These are phyloP conservation scores for Pichia sp. DNA, from an alignment of 1,139 yeast genomes.

Conservation along the genomic window DNA sequence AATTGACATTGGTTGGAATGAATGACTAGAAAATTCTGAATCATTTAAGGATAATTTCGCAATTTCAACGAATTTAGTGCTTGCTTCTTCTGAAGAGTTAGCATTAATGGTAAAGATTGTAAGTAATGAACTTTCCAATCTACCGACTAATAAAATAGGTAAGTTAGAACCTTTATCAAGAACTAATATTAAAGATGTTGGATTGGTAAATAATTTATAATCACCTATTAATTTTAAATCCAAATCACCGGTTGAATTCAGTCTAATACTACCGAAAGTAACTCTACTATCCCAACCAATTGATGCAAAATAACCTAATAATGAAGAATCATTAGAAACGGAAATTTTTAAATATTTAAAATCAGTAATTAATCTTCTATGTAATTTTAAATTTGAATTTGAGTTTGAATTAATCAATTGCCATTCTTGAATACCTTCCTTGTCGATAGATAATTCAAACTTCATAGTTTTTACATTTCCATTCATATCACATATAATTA, in stretches of 20 bases:
- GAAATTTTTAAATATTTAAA: slow-evolving; percentile 29
- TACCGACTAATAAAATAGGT: slow-evolving; percentile 47
- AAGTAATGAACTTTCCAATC: slow-evolving; percentile 54
- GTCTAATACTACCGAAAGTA: slow-evolving; percentile 35
- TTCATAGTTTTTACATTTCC: slow-evolving; percentile 29
- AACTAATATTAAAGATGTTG: slow-evolving; percentile 38
- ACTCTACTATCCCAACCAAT: slow-evolving; percentile 58
- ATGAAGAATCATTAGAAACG: slow-evolving; percentile 18
- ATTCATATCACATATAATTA: slow-evolving; percentile 34
- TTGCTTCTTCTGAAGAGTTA: background rate
- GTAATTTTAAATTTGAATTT: slow-evolving; percentile 29
- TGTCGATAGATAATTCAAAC: slow-evolving; percentile 4
- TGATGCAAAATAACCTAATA: slow-evolving; percentile 40
- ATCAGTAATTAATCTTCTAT: slow-evolving; percentile 39
- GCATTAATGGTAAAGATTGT: slow-evolving; percentile 36
- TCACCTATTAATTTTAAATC: slow-evolving; percentile 28
- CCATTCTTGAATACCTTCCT: slow-evolving; percentile 3
- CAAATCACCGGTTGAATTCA: background rate
- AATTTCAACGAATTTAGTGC: slow-evolving; percentile 29
- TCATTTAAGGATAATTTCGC: slow-evolving; percentile 61
- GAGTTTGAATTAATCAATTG: slow-evolving; percentile 18
- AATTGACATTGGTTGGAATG: slow-evolving; percentile 56
- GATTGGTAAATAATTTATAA: slow-evolving; percentile 39
- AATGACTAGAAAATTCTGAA: slow-evolving; percentile 65
- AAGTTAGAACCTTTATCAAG: slow-evolving; percentile 15